These are phyloP conservation scores for Nakazawaea siamensis DNA, from an alignment of 805 yeast species.

Conservation along the genomic window DNA sequence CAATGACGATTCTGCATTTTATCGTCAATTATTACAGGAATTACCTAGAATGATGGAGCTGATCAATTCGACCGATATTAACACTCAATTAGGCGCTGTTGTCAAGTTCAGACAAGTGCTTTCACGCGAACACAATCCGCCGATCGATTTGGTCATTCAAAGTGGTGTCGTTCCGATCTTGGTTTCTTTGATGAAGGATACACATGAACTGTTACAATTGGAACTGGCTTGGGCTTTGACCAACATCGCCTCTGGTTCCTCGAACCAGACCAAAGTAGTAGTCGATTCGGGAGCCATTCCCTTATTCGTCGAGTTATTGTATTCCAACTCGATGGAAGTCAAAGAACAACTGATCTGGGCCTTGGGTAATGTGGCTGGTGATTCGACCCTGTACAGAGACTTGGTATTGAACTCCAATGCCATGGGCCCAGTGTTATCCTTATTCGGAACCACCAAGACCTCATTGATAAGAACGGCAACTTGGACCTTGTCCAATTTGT, in stretches of 20 bases:
- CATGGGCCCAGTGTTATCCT: slow-evolving; percentile 75
- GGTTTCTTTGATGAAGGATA: slow-evolving; percentile 75
- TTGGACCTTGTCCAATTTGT: slow-evolving; percentile 94
- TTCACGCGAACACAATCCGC: slow-evolving; percentile 93
- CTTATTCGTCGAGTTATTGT: slow-evolving; percentile 71
- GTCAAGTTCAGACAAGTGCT: slow-evolving; percentile 88
- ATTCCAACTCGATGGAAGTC: slow-evolving; percentile 80
- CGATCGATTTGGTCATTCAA: slow-evolving; percentile 87
- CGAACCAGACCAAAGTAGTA: slow-evolving; percentile 84
- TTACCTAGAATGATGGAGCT: slow-evolving; percentile 81
- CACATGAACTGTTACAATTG: slow-evolving; percentile 82
- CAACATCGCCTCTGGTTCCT: slow-evolving; percentile 90
- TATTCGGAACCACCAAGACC: slow-evolving; percentile 77
- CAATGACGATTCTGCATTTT: slow-evolving; percentile 33
- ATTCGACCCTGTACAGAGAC: slow-evolving; percentile 85
- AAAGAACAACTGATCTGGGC: slow-evolving; percentile 99
- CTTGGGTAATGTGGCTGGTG: slow-evolving; percentile 97
- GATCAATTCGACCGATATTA: slow-evolving; percentile 67
- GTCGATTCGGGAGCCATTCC: slow-evolving; percentile 95
- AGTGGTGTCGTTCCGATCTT: slow-evolving; percentile 90
- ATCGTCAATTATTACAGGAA: slow-evolving; percentile 48
- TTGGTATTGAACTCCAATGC: slow-evolving; percentile 79
- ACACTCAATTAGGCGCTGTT: slow-evolving; percentile 80
- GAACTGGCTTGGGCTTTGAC: slow-evolving; percentile 99
- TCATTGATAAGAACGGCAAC: slow-evolving; percentile 94